Percentiles rank a stretch among this genome's conserved stretches.
These are phyloP conservation scores for Yamadazyma jaroonii DNA, from an alignment of 1,139 yeast species.

Conservation along the genomic window DNA sequence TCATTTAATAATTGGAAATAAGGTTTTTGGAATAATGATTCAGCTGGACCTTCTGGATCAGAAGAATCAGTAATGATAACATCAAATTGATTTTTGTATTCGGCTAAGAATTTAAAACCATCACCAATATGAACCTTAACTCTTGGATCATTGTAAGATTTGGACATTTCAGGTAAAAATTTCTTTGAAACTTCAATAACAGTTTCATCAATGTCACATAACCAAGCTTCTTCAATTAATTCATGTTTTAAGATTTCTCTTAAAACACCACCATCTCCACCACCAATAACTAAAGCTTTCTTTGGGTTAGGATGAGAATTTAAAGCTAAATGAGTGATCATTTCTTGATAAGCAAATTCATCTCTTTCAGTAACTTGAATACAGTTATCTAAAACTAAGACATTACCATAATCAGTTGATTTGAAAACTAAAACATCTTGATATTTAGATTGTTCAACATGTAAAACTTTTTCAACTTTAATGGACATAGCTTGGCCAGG, in stretches of 20 bases:
- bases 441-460: constrained; percentile 77
- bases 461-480: constrained; percentile 76
- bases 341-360: constrained; percentile 92
- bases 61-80: constrained; percentile 93
- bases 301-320: constrained; percentile 90
- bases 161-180: constrained; percentile 81
- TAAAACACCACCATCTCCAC: constrained; percentile 96
- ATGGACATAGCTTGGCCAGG: constrained; percentile 95
- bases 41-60: constrained; percentile 98
- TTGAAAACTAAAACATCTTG: constrained; percentile 89
- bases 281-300: constrained; percentile 87
- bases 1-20: constrained; percentile 76
- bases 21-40: constrained; percentile 78
- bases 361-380: constrained; percentile 94
- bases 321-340: constrained; percentile 87
- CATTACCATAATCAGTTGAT: constrained; percentile 87
- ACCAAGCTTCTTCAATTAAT: constrained; percentile 77
- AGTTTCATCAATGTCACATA: constrained; percentile 90
- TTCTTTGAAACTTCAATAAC: constrained; percentile 80
- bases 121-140: constrained; percentile 83
- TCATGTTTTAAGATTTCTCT: constrained; percentile 89
- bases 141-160: constrained; percentile 76
- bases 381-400: constrained; percentile 84
- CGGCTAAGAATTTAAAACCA: constrained; percentile 86
- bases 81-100: constrained; percentile 69